phyloP scores from a whole-genome alignment of 768 basidiomycete species.

The Naematelia aurantialba region DNA sequence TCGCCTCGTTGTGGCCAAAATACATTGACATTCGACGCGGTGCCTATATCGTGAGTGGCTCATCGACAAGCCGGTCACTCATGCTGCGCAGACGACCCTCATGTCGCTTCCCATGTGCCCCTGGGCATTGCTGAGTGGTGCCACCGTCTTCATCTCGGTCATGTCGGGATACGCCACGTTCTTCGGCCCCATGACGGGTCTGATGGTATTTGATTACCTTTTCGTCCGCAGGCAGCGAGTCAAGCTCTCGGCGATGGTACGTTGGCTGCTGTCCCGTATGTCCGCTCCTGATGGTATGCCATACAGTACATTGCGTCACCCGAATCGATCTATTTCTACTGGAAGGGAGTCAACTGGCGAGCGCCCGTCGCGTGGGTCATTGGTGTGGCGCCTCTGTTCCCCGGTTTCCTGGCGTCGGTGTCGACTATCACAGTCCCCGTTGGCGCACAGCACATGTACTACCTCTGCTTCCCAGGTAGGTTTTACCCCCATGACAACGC shows the following conservation, averaged over 20 bases:
- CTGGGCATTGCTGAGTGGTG: conserved; percentile 33
- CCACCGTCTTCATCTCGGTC: conserved; percentile 34
- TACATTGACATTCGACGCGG: conserved; percentile 32
- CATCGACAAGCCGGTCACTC: not conserved
- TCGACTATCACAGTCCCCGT: conserved; percentile 13
- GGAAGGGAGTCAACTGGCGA: conserved; percentile 30
- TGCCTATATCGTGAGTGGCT: conserved; percentile 2
- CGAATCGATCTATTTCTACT: conserved; percentile 22
- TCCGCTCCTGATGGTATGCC: not conserved
- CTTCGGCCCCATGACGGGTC: conserved; percentile 33
- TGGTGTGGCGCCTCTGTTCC: conserved; percentile 35
- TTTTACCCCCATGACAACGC: not conserved
- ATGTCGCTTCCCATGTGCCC: conserved; percentile 36
- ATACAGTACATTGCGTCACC: conserved; percentile 23
- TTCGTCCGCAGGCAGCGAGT: conserved; percentile 26
- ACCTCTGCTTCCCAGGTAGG: conserved; percentile 22
- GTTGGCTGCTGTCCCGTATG: not conserved
- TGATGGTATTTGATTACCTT: conserved; percentile 35
- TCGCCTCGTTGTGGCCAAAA: conserved; percentile 26
- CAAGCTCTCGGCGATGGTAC: conserved; percentile 20
- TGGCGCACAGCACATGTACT: conserved; percentile 16
- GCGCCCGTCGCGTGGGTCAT: conserved; percentile 30
- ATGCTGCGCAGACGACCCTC: conserved; percentile 21
- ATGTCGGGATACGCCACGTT: conserved; percentile 31
- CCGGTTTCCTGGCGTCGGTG: conserved; percentile 31